phyloP scores from a whole-genome alignment of 1,284 basidiomycete genomes.

The Melampsora larici-populina region DNA sequence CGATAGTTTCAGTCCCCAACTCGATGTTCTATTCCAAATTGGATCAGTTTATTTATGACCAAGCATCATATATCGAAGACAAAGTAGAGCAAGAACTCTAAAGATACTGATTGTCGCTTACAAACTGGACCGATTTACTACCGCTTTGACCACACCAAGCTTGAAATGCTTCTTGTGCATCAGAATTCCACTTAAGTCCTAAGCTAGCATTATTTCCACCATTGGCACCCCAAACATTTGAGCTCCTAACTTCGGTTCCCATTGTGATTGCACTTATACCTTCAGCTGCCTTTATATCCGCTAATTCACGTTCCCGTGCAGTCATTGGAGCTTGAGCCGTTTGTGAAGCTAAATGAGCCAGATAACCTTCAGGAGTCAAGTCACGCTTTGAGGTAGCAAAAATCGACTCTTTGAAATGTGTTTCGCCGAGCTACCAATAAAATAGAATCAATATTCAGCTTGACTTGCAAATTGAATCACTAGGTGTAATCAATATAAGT shows the following conservation, averaged over 20 bases:
- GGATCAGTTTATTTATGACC: neutral
- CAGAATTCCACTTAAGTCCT: slow-evolving; percentile 30
- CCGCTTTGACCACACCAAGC: slow-evolving; percentile 24
- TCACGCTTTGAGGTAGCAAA: slow-evolving; percentile 43
- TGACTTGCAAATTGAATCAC: neutral
- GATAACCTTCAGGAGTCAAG: slow-evolving; percentile 35
- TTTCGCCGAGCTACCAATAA: slow-evolving; percentile 32
- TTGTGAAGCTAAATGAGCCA: slow-evolving; percentile 26
- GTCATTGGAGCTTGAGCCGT: slow-evolving; percentile 42
- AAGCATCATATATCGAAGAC: no score
- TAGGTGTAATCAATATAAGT: neutral
- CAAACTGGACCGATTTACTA: slow-evolving; percentile 27
- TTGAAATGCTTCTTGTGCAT: slow-evolving; percentile 28
- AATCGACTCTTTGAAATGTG: slow-evolving; percentile 33
- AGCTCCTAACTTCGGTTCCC: slow-evolving; percentile 31
- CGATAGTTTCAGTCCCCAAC: slow-evolving; percentile 29
- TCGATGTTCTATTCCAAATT: slow-evolving; percentile 24
- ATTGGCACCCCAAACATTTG: slow-evolving; percentile 32
- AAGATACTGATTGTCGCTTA: neutral
- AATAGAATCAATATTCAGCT: neutral
- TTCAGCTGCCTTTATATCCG: slow-evolving; percentile 42
- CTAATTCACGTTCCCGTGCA: slow-evolving; percentile 33
- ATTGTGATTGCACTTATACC: slow-evolving; percentile 2
- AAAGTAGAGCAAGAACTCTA: no score
- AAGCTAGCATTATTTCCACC: slow-evolving; percentile 20